Base-by-base conservation (phyloP, 345 rosid genomes). In the Arabis alpina region DNA sequence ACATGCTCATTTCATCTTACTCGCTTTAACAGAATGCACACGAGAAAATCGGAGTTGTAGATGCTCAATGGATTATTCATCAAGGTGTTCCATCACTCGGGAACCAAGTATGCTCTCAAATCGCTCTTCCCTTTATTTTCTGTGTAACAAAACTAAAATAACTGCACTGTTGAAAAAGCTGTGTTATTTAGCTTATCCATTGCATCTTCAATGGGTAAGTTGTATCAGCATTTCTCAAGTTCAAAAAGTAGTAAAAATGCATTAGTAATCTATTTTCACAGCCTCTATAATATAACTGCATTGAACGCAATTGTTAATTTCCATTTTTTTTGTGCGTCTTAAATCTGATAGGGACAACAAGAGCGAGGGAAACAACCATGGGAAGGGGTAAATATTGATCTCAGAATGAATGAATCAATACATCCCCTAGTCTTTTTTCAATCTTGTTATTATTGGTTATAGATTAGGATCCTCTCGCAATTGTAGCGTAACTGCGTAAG, bases 1-100 rank as follows among this genome's bases (percentile, higher is more conserved):
- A 57, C 9, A 45, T 41, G 8, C 30, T 56, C 27, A 34, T 34
- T 34, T 44, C 0, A 30, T 23, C 63, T 1, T 63, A 54, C 30
- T 58, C 44, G 52, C 14, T 1, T 11, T 28, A 12, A 65, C 8
- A 88, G 90, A 84, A 81, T 3, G 87, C 93, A 1, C 90, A 86
- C 52, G 85, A 84, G 83, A 82, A 75, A 61, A 88, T 88, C 7
- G 93, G 93, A 64, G 93, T 88, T 41, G 83, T 88, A 41, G 93
- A 88, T 82, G 80, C 88, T 58, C 93, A 88, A 58, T 85, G 88
- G 86, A 82, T 88, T 40, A 54, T 84, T 61, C 93, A 88, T 77
- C 85, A 84, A 73, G 70, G 87, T 52, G 81, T 88, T 77, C 90
- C 93, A 41, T 81, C 93, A 60, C 90, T 88, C 0, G 90, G 88